Evolutionary conservation across 495 filamentous ascomycete species (phyloP), one percentile per base, ranked within the genome.

Genomic region (Jackrogersella multiformis): DNA sequence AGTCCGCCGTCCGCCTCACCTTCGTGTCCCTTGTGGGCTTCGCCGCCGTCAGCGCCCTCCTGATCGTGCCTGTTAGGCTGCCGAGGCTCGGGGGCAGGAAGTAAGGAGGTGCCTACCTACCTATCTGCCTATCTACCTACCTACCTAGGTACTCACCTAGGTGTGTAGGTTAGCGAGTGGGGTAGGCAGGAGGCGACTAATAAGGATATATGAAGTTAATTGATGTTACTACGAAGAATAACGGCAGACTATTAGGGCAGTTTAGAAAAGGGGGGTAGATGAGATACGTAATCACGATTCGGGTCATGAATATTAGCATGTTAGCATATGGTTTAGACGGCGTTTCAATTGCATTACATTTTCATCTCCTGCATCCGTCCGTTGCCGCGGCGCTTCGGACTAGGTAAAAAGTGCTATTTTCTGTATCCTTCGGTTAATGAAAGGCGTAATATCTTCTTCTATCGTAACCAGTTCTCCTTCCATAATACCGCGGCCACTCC

Each of bases 11-110:
- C 61, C 74, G 84, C 58, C 41, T 82, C 30, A 88, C 83, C 0
- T 88, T 88, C 63, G 10, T 83, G 13, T 82, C 76, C 10, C 84
- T 82, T 8, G 76, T 82, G 0, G 62, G 82, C n/a, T 75, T 87
- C 74, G 84, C 77, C 4, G 64, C 77, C 2, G 66, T 87, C 23
- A 80, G 82, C 71, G 68, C 86, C 10, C 6, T 84, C 13, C 35
- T 89, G 56, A 73, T 87, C 32, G n/a, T 81, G 20, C 79, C 79
- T 4, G 60, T 89, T 6, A 84, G 74, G 60, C 64, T 90, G 56
- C 87, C 87, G 12, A 79, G 82, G 45, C 63, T 90, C 58, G 84
- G 82, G 4, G 78, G 64, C 48, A 82, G 81, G 58, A 80, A 76
- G 57, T 74, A 57, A 64, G 12, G 15, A 36, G 15, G 45, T 49